These are phyloP conservation scores for Capsicum chinense DNA, from an alignment of 257 asterid genomes.

Conservation along the genomic window DNA sequence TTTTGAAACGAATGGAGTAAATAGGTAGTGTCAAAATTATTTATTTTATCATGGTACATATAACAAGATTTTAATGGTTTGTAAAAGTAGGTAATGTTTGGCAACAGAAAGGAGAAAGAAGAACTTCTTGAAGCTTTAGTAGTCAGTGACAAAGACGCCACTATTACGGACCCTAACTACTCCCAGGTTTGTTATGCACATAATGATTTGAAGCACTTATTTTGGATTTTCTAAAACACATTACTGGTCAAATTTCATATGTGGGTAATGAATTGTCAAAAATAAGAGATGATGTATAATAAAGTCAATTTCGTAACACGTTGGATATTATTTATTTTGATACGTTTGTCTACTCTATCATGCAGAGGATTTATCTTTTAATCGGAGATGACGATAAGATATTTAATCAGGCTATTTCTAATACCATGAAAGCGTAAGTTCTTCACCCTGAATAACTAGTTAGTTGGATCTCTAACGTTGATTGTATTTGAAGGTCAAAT, in stretches of 20 bases:
- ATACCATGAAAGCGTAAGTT: constrained; percentile 24
- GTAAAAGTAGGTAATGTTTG: constrained; percentile 34
- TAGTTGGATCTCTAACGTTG: too few species aligned
- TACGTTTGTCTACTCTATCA: not conserved
- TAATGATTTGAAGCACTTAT: not conserved
- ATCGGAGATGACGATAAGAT: constrained; percentile 2
- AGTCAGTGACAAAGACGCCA: constrained; percentile 31
- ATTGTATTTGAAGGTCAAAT: too few species aligned
- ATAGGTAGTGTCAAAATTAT: too few species aligned
- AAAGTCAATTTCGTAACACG: not conserved
- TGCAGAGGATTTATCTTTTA: not conserved
- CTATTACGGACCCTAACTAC: too few species aligned
- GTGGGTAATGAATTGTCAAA: too few species aligned
- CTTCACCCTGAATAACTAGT: too few species aligned
- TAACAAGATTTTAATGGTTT: not conserved
- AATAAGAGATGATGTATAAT: not conserved
- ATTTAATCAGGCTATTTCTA: not conserved
- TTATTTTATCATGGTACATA: too few species aligned
- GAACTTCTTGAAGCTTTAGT: constrained; percentile 38
- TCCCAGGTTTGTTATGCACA: too few species aligned
- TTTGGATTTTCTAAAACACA: not conserved
- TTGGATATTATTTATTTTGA: too few species aligned
- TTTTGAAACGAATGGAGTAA: too few species aligned
- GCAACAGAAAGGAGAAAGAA: constrained; percentile 36
- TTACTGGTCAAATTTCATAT: too few species aligned